Evolutionary conservation across 2,329 filamentous ascomycete genomes (phyloP), one percentile per base, ranked within the genome.

Genomic region (Alternaria sp.): DNA sequence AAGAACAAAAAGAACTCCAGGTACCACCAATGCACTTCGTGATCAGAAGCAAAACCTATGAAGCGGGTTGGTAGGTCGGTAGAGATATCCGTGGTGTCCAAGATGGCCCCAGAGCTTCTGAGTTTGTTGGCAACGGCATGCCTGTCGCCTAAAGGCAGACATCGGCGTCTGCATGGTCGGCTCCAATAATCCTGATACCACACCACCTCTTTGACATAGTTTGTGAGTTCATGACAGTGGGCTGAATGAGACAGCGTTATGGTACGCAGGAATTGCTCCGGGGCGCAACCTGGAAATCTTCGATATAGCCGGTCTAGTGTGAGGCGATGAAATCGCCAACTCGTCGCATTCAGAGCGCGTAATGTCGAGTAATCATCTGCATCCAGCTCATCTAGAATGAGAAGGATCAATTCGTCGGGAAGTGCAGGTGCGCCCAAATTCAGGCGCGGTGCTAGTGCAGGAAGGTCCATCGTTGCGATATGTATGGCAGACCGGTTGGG

Each of bases 1-100:
- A 61, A 66, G 9, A 63, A 33, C 8, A 68, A 21, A 15, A 66
- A 68, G 46, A 61, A 61, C 15, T 68, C 65, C 20, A 68, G 60
- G 51, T 63, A 68, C 63, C 63, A 66, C 60, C 60, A 60, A 14
- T 63, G 50, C 6, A 54, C n/a, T 23, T 63, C 50, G 12, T 21
- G 25, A 21, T 55, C 49, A 5, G 33, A 18, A 20, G 51, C 10
- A 12, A 55, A 60, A 14, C 33, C 20, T 20, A 60, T 33, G 56
- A 60, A 63, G 25, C 53, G 50, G 28, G 18, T 9, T 23, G 53
- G 47, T 12, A 61, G n/a, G 9, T 61, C 47, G 18, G 45, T 43
- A 21, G 53, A 58, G 8, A 23, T 9, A 18, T 51, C 30, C 6
- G 21, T 47, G 4, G 21, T 46, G n/a, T 60, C 33, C 20, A 66